These are phyloP conservation scores for Euphorbia lathyris DNA, from an alignment of 345 rosid genomes.

Conservation along the genomic window DNA sequence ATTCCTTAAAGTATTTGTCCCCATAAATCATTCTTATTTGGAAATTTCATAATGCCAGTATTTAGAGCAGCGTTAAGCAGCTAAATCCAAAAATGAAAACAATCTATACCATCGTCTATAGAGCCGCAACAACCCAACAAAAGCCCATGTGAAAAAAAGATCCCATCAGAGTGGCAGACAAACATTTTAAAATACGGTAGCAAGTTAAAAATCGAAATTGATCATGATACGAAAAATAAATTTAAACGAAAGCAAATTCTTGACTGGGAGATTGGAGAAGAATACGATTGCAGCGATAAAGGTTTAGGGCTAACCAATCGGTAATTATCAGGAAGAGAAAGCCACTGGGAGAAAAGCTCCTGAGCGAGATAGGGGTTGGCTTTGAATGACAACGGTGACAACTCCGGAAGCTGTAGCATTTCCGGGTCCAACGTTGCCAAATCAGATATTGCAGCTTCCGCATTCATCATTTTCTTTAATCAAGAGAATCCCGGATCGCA, in stretches of 20 bases:
- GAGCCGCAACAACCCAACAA: not conserved
- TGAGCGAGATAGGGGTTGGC: conserved; percentile 65
- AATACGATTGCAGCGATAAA: not conserved
- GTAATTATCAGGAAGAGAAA: conserved; percentile 75
- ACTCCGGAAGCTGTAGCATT: conserved; percentile 71
- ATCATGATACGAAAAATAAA: not conserved
- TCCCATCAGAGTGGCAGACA: not conserved
- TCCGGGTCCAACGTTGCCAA: conserved; percentile 69
- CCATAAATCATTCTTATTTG: not conserved
- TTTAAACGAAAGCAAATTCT: not conserved
- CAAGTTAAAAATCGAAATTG: not conserved
- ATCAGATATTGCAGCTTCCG: conserved; percentile 33
- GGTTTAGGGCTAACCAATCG: conserved; percentile 47
- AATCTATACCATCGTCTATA: not conserved
- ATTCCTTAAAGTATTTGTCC: not conserved
- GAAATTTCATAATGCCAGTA: not conserved
- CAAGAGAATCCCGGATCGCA: conserved; percentile 1
- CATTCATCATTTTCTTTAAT: conserved; percentile 17
- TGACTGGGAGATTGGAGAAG: not conserved
- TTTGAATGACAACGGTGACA: conserved; percentile 66
- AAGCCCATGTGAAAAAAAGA: not conserved
- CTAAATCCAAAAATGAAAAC: not conserved
- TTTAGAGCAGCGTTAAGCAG: not conserved
- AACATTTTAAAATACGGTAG: not conserved
- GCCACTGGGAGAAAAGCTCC: conserved; percentile 87